Percentiles rank a stretch among this genome's conserved stretches.
Evolutionary conservation across 2,329 filamentous ascomycete species (phyloP).

Genomic region (Pseudogymnoascus sp.): DNA sequence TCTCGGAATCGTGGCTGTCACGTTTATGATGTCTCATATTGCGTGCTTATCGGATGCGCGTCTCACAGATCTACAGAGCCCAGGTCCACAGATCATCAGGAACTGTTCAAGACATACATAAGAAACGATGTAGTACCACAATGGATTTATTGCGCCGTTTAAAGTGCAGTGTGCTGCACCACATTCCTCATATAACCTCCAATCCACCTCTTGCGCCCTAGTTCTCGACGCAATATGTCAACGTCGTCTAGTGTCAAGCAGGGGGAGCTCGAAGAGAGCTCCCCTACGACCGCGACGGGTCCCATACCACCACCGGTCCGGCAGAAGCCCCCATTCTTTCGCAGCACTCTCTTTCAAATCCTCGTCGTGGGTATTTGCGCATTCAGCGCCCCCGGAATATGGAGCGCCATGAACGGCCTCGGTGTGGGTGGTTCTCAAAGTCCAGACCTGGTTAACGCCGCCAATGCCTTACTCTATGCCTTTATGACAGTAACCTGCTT

Average conservation of each 20-base stretch:
- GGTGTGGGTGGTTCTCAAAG: conserved; percentile 38
- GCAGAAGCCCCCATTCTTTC: not conserved
- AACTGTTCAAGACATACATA: not conserved
- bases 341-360: conserved; percentile 32
- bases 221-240: not conserved
- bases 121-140: not conserved
- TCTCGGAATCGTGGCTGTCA: not conserved
- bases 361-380: conserved; percentile 35
- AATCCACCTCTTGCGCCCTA: not conserved
- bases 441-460: conserved; percentile 39
- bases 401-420: conserved; percentile 39
- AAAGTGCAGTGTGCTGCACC: not conserved
- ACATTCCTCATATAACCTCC: not conserved
- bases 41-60: not conserved
- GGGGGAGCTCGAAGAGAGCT: not conserved
- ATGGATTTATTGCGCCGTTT: not conserved
- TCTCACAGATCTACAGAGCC: not conserved
- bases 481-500: conserved; percentile 41
- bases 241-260: not conserved
- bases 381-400: conserved; percentile 39
- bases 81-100: not conserved
- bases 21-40: conserved; percentile 9
- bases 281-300: not conserved
- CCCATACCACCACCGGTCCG: not conserved
- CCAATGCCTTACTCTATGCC: conserved; percentile 42